Conservation (phyloP, 305 asterid genomes). For the Coffea humblotiana region DNA sequence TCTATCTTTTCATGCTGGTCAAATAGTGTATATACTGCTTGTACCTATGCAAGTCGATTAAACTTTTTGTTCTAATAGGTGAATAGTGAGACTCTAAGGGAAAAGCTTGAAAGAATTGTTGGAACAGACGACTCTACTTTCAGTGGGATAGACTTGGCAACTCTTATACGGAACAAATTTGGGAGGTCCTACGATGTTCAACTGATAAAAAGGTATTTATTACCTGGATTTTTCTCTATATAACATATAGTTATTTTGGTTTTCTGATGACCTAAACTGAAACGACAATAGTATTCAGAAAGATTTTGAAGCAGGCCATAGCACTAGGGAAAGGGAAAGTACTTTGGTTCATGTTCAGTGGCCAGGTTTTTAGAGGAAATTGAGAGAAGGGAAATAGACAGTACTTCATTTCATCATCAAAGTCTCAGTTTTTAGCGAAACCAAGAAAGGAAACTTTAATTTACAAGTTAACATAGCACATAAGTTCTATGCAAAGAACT, state of each 20-base stretch:
- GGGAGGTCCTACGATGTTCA: constrained; percentile 97
- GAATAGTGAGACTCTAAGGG: constrained; percentile 57
- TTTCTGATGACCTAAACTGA: not conserved
- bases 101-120: constrained; percentile 70
- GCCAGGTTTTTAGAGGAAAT: too few relatives aligned
- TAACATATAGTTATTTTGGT: not conserved
- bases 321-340: too few relatives aligned
- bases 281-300: not conserved
- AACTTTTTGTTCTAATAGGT: constrained; percentile 44
- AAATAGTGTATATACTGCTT: too few relatives aligned
- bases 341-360: too few relatives aligned
- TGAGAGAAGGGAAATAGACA: too few relatives aligned
- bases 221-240: constrained; percentile 12
- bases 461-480: too few relatives aligned
- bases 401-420: too few relatives aligned
- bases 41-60: not conserved
- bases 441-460: too few relatives aligned
- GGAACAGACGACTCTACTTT: constrained; percentile 83
- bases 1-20: too few relatives aligned
- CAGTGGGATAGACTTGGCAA: constrained; percentile 90
- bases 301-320: not conserved
- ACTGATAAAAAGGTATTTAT: constrained; percentile 74
- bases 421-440: too few relatives aligned
- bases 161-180: constrained; percentile 82
- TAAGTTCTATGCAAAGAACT: too few relatives aligned